Evolutionary conservation across 495 filamentous ascomycete species (phyloP), one percentile per base, ranked within the genome.

Genomic region (Lentithecium fluviatile): DNA sequence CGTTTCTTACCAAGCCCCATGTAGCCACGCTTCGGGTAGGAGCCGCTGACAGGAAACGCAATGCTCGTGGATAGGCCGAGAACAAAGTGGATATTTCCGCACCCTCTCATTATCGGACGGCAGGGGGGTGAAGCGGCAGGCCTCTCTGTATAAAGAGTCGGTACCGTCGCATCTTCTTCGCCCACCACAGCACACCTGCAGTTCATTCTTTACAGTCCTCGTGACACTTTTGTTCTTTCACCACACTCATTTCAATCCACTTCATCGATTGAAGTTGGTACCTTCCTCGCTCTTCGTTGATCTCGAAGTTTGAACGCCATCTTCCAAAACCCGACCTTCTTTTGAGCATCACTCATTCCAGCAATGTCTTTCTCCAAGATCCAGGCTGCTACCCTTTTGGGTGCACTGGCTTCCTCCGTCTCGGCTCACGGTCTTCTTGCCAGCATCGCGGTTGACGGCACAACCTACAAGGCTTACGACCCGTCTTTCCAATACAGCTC

Each of bases 381-480:
- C n/a, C n/a, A n/a, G n/a, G n/a, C n/a, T n/a, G n/a, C n/a, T n/a
- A 49, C 62, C 36, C 62, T 65, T 32, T 24, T 65, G n/a, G 56
- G 50, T 13, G 52, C 58, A 19, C 53, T 69, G 11, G 47, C 42
- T 26, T 19, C 58, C 15, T 47, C 56, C 13, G 53, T 52, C 36
- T 46, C 57, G n/a, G 66, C 66, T 19, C 66, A 69, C 45, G 64
- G 66, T 34, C 52, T 58, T 32, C 52, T 69, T 2, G 15, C 40
- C 34, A 48, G 58, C 15, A 63, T 69, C n/a, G 59, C 66, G 20
- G 62, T 49, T 7, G 62, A 58, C 29, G 66, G 63, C 8, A 55
- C 42, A 21, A 73, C 66, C 51, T 81, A 78, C 71, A 65, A 70
- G 38, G 77, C 77, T 45, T 84, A 78, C 69, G 74, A 80, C 64